Evolutionary conservation across 176 grass and related monocot genomes (phyloP).

Genomic region (Alopecurus myosuroides): DNA sequence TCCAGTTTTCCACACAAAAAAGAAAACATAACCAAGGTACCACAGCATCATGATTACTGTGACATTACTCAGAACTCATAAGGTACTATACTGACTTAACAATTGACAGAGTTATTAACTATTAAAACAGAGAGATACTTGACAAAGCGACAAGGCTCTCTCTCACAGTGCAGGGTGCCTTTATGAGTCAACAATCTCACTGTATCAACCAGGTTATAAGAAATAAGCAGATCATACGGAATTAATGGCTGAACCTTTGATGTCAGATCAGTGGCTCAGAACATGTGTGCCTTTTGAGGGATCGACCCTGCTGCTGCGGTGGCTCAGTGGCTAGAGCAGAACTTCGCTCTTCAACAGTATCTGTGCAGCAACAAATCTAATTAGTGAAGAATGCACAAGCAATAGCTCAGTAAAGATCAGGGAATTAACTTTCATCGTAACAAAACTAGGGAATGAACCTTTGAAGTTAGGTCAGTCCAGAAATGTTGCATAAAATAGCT

Average conservation of each 20-base stretch:
- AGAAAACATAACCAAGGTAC: neutral
- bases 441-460: neutral
- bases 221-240: neutral
- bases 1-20: neutral
- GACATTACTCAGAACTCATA: conserved; percentile 5
- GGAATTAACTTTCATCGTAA: neutral
- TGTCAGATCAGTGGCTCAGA: neutral
- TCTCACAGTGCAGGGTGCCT: conserved; percentile 14
- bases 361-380: neutral
- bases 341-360: neutral
- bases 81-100: neutral
- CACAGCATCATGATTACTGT: conserved; percentile 2
- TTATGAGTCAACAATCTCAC: neutral
- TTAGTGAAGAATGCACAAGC: neutral
- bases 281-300: neutral
- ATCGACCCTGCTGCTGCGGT: neutral
- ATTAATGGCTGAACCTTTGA: neutral
- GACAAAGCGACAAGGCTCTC: neutral
- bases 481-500: neutral
- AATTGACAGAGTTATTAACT: conserved; percentile 16
- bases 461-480: neutral
- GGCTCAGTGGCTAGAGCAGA: neutral
- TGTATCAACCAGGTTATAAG: neutral
- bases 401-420: neutral
- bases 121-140: neutral